phyloP scores from a whole-genome alignment of 2,329 filamentous ascomycete genomes.

The Aspergillus pseudoterreus region DNA sequence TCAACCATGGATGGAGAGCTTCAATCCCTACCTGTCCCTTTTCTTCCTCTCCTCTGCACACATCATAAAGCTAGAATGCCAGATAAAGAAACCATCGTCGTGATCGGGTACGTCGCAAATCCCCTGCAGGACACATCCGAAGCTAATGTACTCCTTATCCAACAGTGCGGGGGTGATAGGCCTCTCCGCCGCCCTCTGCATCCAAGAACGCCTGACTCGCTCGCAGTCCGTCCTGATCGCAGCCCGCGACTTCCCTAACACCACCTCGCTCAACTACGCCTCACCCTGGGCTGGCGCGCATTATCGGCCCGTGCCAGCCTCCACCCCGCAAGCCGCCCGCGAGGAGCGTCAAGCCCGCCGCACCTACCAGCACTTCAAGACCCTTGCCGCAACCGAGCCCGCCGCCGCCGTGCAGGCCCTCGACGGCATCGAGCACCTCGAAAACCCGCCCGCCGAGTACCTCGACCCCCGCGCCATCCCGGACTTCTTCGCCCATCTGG shows the following conservation, averaged over 20 bases:
- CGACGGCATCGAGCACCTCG: conserved; percentile 42
- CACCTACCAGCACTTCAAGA: conserved; percentile 38
- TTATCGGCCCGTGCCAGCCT: conserved; percentile 43
- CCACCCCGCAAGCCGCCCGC: conserved; percentile 30
- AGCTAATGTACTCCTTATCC: not conserved
- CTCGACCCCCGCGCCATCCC: conserved; percentile 24
- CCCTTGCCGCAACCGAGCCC: conserved; percentile 30
- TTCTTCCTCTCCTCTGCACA: not conserved
- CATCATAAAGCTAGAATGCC: conserved; percentile 15
- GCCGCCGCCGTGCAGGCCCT: conserved; percentile 36
- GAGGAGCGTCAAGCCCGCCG: conserved; percentile 36
- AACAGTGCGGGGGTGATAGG: conserved; percentile 40
- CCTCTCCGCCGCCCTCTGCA: conserved; percentile 32
- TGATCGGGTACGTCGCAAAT: conserved; percentile 30
- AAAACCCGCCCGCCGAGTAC: conserved; percentile 35
- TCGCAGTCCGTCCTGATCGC: conserved; percentile 36
- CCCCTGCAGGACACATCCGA: not conserved
- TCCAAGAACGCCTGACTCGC: conserved; percentile 28
- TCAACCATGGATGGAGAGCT: not conserved
- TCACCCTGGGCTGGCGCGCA: conserved; percentile 48
- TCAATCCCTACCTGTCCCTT: not conserved
- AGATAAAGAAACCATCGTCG: conserved; percentile 31
- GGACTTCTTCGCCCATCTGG: conserved; percentile 28
- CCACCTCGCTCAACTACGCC: conserved; percentile 43
- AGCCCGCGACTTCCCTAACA: conserved; percentile 38